phyloP scores from a whole-genome alignment of 345 rosid genomes.

The Nephelium lappaceum region DNA sequence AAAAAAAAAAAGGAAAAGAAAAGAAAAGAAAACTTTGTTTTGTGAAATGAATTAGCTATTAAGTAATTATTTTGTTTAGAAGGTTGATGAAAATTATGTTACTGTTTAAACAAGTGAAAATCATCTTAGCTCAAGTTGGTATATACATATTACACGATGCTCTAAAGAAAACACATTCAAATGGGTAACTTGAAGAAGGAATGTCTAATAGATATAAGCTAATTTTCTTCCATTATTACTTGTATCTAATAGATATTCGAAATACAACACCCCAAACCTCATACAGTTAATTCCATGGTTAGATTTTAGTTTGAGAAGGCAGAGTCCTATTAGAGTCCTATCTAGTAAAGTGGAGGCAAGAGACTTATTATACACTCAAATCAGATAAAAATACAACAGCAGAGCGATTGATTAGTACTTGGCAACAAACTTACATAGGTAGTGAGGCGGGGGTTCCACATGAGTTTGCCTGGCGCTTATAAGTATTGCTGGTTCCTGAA shows the following conservation, averaged over 20 bases:
- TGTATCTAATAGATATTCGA: neutral
- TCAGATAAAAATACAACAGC: neutral
- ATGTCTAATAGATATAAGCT: neutral
- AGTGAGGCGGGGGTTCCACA: neutral
- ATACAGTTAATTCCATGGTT: neutral
- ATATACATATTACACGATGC: no score
- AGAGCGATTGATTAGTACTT: neutral
- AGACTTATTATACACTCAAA: neutral
- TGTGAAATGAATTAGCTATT: no score
- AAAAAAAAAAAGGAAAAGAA: no score
- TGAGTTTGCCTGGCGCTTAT: neutral
- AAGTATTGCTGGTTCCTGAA: neutral
- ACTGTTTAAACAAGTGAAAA: no score
- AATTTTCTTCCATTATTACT: neutral
- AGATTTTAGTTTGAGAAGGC: neutral
- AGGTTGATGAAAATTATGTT: no score
- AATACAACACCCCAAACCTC: neutral
- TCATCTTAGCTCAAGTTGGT: no score
- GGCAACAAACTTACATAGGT: neutral
- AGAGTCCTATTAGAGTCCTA: neutral
- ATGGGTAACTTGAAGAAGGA: neutral
- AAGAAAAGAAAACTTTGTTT: no score
- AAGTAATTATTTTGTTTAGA: no score
- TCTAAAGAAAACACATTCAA: neutral
- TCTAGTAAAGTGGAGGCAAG: neutral